phyloP scores from a whole-genome alignment of 2,329 filamentous ascomycete genomes.

The Leptoxyphium fumago region DNA sequence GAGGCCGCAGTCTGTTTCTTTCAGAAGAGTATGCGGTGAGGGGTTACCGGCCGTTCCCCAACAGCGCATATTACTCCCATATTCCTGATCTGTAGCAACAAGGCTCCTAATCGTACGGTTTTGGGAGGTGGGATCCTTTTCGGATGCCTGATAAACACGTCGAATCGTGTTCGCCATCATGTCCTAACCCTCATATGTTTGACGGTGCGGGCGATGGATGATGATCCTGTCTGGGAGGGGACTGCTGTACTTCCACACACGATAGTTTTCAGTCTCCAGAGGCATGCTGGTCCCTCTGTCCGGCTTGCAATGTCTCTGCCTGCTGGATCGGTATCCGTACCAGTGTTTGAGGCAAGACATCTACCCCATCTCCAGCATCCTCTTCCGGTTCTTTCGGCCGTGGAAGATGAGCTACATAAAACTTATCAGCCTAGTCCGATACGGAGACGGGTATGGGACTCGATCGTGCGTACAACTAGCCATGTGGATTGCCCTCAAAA shows the following conservation, averaged over 20 bases:
- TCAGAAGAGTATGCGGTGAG: too few relatives aligned
- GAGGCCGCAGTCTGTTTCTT: too few relatives aligned
- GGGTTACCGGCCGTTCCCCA: too few relatives aligned
- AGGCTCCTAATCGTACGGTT: too few relatives aligned
- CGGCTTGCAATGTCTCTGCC: slow-evolving; percentile 14
- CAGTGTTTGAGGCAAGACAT: slow-evolving; percentile 61
- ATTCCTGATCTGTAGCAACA: too few relatives aligned
- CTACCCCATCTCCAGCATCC: slow-evolving; percentile 28
- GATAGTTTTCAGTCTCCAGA: background rate
- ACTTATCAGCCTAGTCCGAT: slow-evolving; percentile 1
- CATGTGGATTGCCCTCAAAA: slow-evolving; percentile 73
- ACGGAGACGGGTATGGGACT: background rate
- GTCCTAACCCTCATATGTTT: too few relatives aligned
- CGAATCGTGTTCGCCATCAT: too few relatives aligned
- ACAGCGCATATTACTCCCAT: too few relatives aligned
- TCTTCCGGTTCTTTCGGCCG: slow-evolving; percentile 36
- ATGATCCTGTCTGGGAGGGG: background rate
- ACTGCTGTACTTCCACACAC: background rate
- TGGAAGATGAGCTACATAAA: slow-evolving; percentile 49
- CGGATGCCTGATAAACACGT: too few relatives aligned
- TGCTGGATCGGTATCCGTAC: slow-evolving; percentile 77
- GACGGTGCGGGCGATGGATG: background rate
- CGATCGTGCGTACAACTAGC: slow-evolving; percentile 50
- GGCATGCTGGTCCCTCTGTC: background rate
- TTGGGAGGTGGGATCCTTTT: too few relatives aligned